A percentile compares a stretch with the other conserved stretches of the same genome.
Evolutionary conservation across 2,329 filamentous ascomycete species (phyloP).

Genomic region (Rutstroemia sp.): DNA sequence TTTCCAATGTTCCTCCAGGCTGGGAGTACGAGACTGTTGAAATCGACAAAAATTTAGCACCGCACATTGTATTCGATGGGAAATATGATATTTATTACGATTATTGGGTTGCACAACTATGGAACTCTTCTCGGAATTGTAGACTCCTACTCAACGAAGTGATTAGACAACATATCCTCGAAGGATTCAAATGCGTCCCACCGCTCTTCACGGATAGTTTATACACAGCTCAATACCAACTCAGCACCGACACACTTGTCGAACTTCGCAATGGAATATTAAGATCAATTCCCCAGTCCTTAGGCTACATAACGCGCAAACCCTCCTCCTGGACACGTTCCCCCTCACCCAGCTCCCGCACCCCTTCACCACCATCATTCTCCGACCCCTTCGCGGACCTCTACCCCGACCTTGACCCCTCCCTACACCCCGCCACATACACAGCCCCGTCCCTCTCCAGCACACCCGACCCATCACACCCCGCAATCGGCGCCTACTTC

Average conservation of each 20-base stretch:
- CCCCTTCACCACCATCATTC: not conserved
- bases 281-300: conserved; percentile 14
- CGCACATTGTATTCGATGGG: conserved; percentile 12
- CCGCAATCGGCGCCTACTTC: conserved; percentile 14
- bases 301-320: conserved; percentile 11
- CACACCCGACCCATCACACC: not conserved
- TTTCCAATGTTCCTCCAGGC: conserved; percentile 7
- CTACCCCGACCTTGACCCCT: not conserved
- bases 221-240: conserved; percentile 8
- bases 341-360: not conserved
- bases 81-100: conserved; percentile 18
- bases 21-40: conserved; percentile 18
- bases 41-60: conserved; percentile 1
- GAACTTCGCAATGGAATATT: conserved; percentile 17
- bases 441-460: not conserved
- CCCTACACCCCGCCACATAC: not conserved
- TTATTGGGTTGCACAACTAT: conserved; percentile 14
- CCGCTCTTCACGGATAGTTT: conserved; percentile 6
- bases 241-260: conserved; percentile 10
- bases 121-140: conserved; percentile 13
- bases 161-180: conserved; percentile 12
- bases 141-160: conserved; percentile 17
- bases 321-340: not conserved
- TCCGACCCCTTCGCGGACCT: not conserved
- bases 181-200: conserved; percentile 5